Base-by-base conservation (phyloP, 352 stramenopile species). In the Globisporangium cederbergense region DNA sequence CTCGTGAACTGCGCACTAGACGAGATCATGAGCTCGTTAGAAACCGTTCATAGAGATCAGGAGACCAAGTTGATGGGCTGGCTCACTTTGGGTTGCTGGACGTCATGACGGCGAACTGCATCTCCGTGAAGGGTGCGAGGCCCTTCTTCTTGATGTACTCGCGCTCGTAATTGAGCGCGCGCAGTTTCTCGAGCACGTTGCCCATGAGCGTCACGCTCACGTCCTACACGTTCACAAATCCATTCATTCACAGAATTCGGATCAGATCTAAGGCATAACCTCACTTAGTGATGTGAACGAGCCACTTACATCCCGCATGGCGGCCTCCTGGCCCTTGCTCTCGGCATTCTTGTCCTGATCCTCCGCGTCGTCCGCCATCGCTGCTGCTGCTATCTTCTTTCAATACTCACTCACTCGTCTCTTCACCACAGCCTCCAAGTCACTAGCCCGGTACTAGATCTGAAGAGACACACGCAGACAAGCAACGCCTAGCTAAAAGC, bases 101-200 rank as follows among this genome's bases (percentile, higher is more conserved):
- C n/a, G 77, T 76, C 43, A 81, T 43, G 47, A 73, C 67, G 0
- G 84, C 86, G 54, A 93, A 95, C 59, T 93, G 82, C 34, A 79
- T 91, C 68, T 93, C 83, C 6, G 72, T 83, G 66, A 86, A 91
- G 47, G 75, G 76, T 51, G 70, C 56, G 30, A 91, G 83, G 70
- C 69, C 81, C 60, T 91, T 93, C 73, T 92, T 93, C 63, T 79
- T 76, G 69, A 75, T 72, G 42, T 93, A 71, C 45, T 95, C 84
- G 49, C 79, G 76, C 36, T 95, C 86, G 66, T 93, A 95, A 55
- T 81, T 75, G 65, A 93, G 69, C 34, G 92, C 82, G 14, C 83
- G 83, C 36, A 95, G 74, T 70, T 95, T 95, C 70, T 93, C 84
- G 10, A 95, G 70, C 56, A 90, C 86, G 67, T 90, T 92, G 43